These are phyloP conservation scores for Ustanciosporium gigantosporum DNA, from an alignment of 1,284 basidiomycete genomes.

Conservation along the genomic window DNA sequence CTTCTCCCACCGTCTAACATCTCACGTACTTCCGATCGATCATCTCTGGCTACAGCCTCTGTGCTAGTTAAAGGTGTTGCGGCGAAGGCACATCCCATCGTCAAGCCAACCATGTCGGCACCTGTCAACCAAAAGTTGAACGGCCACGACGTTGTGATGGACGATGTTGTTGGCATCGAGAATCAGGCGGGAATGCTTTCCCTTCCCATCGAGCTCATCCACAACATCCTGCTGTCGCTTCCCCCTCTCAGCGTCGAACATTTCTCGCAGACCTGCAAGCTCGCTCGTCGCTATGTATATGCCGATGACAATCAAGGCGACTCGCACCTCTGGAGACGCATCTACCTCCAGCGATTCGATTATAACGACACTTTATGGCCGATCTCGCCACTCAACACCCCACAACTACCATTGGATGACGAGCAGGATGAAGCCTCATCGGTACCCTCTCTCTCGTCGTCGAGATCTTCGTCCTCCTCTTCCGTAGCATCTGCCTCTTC, in stretches of 20 bases:
- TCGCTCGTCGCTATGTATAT: conserved; percentile 26
- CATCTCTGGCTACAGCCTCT: too few species aligned
- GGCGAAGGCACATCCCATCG: too few species aligned
- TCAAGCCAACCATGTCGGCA: too few species aligned
- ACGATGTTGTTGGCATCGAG: too few species aligned
- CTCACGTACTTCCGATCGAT: too few species aligned
- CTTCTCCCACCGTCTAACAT: too few species aligned
- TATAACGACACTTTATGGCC: conserved; percentile 10
- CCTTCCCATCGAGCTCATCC: conserved; percentile 30
- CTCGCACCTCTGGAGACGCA: conserved; percentile 28
- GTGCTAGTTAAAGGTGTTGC: too few species aligned
- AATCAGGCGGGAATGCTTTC: conserved; percentile 9
- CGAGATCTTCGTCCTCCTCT: conserved; percentile 3
- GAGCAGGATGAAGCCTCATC: not conserved
- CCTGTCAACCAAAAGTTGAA: too few species aligned
- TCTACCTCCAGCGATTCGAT: conserved; percentile 29
- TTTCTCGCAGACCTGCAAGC: conserved; percentile 32
- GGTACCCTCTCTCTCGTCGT: too few species aligned
- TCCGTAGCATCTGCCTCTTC: too few species aligned
- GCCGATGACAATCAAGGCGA: conserved; percentile 7
- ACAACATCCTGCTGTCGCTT: conserved; percentile 16
- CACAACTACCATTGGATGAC: not conserved
- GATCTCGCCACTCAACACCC: not conserved
- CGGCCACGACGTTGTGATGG: too few species aligned
- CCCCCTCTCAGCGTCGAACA: conserved; percentile 33